Percentiles rank a stretch among this genome's conserved stretches.
Conservation (phyloP, 139 green algal genomes). For the Micromonas commoda region DNA sequence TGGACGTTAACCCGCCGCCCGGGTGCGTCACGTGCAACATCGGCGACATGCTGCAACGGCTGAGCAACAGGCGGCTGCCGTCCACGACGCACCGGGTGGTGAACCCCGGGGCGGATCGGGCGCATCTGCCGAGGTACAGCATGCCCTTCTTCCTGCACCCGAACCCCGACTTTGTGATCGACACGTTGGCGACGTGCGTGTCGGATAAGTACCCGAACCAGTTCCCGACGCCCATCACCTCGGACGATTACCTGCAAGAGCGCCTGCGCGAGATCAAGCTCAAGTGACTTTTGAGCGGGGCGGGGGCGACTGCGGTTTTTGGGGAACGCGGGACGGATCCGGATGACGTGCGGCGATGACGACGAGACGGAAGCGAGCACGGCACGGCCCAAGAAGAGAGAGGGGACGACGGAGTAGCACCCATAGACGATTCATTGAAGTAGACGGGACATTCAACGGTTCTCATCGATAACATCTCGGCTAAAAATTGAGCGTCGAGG, state of each 20-base stretch:
- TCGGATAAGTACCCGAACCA: neutral
- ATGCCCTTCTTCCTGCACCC: conserved; percentile 30
- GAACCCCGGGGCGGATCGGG: conserved; percentile 8
- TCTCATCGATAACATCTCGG: too few species aligned
- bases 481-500: too few species aligned
- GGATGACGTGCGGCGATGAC: neutral
- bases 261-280: conserved; percentile 24
- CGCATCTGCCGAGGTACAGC: conserved; percentile 10
- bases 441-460: too few species aligned
- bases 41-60: conserved; percentile 26
- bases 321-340: neutral
- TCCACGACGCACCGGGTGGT: conserved; percentile 27
- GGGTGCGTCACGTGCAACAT: conserved; percentile 21
- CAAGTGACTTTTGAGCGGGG: neutral
- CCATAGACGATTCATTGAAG: neutral
- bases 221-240: conserved; percentile 24
- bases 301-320: neutral
- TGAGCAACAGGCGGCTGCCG: conserved; percentile 11
- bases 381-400: neutral
- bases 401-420: neutral
- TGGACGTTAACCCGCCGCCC: conserved; percentile 13
- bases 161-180: conserved; percentile 21
- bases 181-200: conserved; percentile 15
- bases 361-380: neutral
- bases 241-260: conserved; percentile 28